A percentile compares a stretch with the other conserved stretches of the same genome.
Conservation (phyloP, 2,329 filamentous ascomycete species). For the Beauveria bassiana region DNA sequence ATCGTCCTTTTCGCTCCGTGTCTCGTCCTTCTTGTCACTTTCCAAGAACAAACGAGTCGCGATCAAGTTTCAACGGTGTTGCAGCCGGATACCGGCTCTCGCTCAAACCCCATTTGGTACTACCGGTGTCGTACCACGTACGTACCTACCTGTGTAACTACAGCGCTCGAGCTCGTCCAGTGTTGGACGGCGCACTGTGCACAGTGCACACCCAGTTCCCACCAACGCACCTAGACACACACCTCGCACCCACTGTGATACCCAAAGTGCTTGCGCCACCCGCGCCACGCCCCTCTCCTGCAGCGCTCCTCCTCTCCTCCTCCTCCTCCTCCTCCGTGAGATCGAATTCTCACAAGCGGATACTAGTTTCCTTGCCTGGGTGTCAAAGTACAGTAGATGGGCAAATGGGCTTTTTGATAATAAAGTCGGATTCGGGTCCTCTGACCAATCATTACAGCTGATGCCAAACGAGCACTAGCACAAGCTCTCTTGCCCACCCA, state of each 20-base stretch:
- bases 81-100: constrained; percentile 5
- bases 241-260: neutral
- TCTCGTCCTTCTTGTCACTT: neutral
- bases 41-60: neutral
- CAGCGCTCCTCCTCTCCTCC: too few species aligned
- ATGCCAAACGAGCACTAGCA: neutral
- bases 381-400: neutral
- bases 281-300: neutral
- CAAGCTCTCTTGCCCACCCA: neutral
- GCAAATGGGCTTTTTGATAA: neutral
- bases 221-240: neutral
- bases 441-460: neutral
- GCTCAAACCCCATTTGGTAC: neutral
- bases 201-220: too few species aligned
- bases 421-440: neutral
- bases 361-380: neutral
- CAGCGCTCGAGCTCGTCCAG: neutral
- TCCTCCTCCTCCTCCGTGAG: neutral
- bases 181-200: too few species aligned
- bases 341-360: neutral
- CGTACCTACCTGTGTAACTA: too few species aligned
- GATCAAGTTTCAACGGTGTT: neutral
- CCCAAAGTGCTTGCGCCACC: neutral
- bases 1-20: neutral
- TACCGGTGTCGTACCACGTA: too few species aligned